Evolutionary conservation across 441 rosid species (phyloP).

Genomic region (Capsella rubella): DNA sequence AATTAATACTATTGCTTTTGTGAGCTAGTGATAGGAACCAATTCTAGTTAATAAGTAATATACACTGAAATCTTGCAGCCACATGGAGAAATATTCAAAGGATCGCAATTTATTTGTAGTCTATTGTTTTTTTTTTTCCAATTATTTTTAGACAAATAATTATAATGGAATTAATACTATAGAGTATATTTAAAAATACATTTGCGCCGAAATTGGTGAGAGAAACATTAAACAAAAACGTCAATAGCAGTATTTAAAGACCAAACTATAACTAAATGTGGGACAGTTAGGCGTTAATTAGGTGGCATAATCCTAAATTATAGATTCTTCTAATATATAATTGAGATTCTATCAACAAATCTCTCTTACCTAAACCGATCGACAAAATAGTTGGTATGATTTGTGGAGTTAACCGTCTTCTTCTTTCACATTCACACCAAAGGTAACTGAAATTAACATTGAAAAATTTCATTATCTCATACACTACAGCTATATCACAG

Average conservation of each 20-base stretch:
- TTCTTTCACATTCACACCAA: background rate
- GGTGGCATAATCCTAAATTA: constrained; percentile 33
- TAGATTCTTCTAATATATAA: constrained; percentile 24
- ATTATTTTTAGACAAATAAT: constrained; percentile 10
- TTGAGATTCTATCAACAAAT: constrained; percentile 27
- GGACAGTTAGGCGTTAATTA: constrained; percentile 46
- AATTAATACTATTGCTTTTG: background rate
- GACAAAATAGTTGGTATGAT: constrained; percentile 19
- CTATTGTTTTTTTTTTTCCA: constrained; percentile 12
- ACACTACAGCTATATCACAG: constrained; percentile 31
- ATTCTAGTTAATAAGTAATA: constrained; percentile 3
- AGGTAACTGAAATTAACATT: background rate
- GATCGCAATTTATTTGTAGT: constrained; percentile 27
- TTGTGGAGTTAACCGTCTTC: background rate
- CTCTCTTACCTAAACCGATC: constrained; percentile 21
- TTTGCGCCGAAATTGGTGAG: constrained; percentile 33
- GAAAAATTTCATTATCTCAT: background rate
- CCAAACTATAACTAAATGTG: constrained; percentile 40
- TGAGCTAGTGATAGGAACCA: constrained; percentile 20
- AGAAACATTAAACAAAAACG: constrained; percentile 14
- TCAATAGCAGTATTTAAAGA: constrained; percentile 28
- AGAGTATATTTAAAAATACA: constrained; percentile 1
- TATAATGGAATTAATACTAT: background rate
- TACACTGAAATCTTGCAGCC: constrained; percentile 16
- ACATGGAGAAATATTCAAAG: constrained; percentile 35